phyloP scores from a whole-genome alignment of 148 eudicot genomes.

The Rhododendron vialii region DNA sequence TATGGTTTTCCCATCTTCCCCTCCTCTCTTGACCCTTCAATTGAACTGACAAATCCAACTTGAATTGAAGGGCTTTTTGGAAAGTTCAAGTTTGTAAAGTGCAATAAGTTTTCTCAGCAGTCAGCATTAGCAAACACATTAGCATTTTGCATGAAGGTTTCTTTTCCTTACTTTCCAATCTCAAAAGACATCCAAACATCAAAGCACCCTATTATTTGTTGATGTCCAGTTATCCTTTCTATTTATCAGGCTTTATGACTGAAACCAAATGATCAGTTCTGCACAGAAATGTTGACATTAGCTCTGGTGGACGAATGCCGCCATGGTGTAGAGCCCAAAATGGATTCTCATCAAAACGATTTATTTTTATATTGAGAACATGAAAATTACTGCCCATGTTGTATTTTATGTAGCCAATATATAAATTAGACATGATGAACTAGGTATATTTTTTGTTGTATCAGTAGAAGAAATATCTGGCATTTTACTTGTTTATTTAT shows the following conservation, averaged over 20 bases:
- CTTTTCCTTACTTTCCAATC: neutral
- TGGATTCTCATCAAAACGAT: slow-evolving; percentile 3
- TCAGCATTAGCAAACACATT: neutral
- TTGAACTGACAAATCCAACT: neutral
- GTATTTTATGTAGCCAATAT: slow-evolving; percentile 2
- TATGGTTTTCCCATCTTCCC: neutral
- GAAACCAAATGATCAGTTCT: slow-evolving; percentile 81
- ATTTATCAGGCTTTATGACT: slow-evolving; percentile 73
- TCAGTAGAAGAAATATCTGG: neutral
- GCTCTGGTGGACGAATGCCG: slow-evolving; percentile 68
- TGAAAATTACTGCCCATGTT: neutral
- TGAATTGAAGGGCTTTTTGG: neutral
- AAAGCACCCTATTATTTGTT: neutral
- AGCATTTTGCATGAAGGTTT: neutral
- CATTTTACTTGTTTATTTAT: neutral
- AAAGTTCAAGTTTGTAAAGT: neutral
- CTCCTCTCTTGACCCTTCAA: neutral
- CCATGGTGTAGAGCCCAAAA: slow-evolving; percentile 29
- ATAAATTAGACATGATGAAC: neutral
- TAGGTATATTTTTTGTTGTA: neutral
- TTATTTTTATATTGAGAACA: neutral
- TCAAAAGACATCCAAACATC: neutral
- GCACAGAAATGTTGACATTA: slow-evolving; percentile 84
- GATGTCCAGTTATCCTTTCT: neutral
- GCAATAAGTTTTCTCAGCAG: neutral